Conservation (phyloP, 139 green algal species). For the Tetradesmus obliquus region DNA sequence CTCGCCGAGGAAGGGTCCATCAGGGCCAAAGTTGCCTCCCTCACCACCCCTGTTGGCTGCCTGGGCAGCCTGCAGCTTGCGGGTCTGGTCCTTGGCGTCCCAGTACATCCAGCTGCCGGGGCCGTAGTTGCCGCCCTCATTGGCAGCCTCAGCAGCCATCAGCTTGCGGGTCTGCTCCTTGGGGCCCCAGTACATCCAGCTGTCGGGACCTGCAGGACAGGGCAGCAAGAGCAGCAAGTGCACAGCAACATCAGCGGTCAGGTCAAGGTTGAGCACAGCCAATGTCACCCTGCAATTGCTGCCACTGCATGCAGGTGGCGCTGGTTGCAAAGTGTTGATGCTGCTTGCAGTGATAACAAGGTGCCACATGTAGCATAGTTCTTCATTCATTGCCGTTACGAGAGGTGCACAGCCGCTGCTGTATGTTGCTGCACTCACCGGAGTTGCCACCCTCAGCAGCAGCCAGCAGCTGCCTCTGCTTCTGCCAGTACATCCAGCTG, state of each 20-base stretch:
- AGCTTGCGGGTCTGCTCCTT: not conserved
- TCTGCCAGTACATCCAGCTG: not conserved
- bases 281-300: too few species aligned
- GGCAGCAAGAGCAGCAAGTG: too few species aligned
- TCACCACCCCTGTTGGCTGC: not conserved
- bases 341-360: too few species aligned
- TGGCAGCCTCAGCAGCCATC: not conserved
- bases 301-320: too few species aligned
- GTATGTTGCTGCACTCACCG: not conserved
- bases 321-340: too few species aligned
- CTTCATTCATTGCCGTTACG: too few species aligned
- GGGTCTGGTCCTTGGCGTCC: not conserved
- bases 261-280: too few species aligned
- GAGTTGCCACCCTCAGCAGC: not conserved
- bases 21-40: not conserved
- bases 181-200: not conserved
- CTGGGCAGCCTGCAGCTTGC: not conserved
- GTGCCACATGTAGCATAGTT: too few species aligned
- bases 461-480: constrained; percentile 1
- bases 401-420: not conserved
- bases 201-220: not conserved
- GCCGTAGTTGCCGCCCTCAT: not conserved
- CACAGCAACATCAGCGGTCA: not conserved
- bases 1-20: not conserved
- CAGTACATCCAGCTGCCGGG: not conserved